These are phyloP conservation scores for Dictyophora rubrovolvata DNA, from an alignment of 768 basidiomycete species.

Conservation along the genomic window DNA sequence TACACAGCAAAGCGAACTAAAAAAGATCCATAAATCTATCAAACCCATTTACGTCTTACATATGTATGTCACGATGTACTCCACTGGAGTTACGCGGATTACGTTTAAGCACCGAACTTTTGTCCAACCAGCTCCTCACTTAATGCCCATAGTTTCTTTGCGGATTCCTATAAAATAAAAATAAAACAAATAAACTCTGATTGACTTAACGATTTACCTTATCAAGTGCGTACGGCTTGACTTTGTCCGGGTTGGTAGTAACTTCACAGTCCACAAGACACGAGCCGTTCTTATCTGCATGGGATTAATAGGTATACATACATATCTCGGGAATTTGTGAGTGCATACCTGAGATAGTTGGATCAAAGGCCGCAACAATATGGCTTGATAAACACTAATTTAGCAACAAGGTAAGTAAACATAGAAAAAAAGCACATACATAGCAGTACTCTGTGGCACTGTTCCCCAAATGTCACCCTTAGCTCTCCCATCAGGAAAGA, in stretches of 20 bases:
- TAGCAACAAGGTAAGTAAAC: background rate
- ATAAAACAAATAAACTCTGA: background rate
- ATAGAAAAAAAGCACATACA: background rate
- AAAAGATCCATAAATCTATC: too few species aligned
- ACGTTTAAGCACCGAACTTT: background rate
- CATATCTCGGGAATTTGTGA: background rate
- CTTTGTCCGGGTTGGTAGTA: background rate
- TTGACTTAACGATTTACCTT: background rate
- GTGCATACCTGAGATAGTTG: background rate
- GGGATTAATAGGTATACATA: background rate
- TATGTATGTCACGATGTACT: too few species aligned
- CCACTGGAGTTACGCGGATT: too few species aligned
- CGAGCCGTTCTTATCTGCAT: background rate
- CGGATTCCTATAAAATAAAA: background rate
- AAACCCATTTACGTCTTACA: too few species aligned
- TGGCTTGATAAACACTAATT: background rate
- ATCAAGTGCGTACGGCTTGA: background rate
- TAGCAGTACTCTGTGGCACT: background rate
- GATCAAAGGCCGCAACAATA: background rate
- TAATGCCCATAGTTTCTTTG: background rate
- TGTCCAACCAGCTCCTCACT: background rate
- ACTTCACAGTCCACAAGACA: background rate
- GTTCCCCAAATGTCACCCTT: background rate
- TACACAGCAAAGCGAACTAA: too few species aligned
- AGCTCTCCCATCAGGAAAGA: background rate